A percentile compares a stretch with the other conserved stretches of the same genome.
Evolutionary conservation across 805 yeast species (phyloP).

Genomic region (Candida pseudofarinosa): DNA sequence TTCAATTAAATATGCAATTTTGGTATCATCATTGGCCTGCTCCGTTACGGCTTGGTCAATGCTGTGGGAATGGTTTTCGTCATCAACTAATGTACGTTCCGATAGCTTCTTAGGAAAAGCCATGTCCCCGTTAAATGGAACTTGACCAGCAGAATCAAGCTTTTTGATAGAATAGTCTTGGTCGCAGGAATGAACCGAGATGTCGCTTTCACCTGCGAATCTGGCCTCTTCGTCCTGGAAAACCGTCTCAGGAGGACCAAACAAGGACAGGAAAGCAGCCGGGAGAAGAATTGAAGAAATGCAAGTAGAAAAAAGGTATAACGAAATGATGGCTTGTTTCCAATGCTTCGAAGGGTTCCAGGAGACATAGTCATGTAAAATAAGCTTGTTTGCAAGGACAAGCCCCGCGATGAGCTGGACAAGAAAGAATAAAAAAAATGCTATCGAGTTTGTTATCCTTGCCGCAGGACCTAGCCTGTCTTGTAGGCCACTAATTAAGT

Average conservation of each 20-base stretch:
- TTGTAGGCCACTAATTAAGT: neutral
- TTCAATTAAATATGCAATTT: neutral
- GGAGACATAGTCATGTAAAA: neutral
- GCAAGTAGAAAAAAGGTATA: neutral
- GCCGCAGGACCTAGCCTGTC: neutral
- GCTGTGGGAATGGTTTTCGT: neutral
- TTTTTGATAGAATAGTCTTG: neutral
- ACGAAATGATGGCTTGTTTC: neutral
- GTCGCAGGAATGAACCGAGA: neutral
- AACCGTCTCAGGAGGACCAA: neutral
- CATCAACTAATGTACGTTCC: conserved; percentile 10
- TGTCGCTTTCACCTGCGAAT: neutral
- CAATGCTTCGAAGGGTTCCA: neutral
- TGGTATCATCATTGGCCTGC: neutral
- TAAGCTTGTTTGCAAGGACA: neutral
- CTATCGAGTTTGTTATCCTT: neutral
- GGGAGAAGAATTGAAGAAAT: neutral
- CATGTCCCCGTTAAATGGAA: neutral
- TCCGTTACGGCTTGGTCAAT: neutral
- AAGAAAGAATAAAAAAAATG: neutral
- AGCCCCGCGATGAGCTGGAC: neutral
- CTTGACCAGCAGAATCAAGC: neutral
- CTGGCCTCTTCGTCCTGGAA: neutral
- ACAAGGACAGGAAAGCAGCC: neutral
- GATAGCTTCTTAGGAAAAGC: conserved; percentile 11